Evolutionary conservation across 2,329 filamentous ascomycete species (phyloP).

Genomic region (Helminthosporium solani): DNA sequence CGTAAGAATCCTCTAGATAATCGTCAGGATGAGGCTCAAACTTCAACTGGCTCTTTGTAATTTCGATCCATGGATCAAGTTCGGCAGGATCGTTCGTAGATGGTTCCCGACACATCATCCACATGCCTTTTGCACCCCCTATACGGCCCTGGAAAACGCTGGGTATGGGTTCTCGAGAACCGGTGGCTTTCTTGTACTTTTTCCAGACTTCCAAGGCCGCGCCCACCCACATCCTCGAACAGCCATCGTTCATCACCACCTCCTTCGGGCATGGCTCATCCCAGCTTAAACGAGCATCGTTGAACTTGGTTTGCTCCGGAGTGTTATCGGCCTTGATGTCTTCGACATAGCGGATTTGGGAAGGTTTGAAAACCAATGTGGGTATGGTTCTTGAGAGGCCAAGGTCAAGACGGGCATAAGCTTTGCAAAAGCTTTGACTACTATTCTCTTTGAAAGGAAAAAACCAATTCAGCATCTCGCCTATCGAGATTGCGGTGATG

Average conservation of each 20-base stretch:
- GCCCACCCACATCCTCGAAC: slow-evolving; percentile 63
- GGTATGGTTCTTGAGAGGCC: slow-evolving; percentile 45
- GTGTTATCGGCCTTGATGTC: slow-evolving; percentile 37
- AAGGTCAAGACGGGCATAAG: slow-evolving; percentile 46
- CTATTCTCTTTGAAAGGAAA: slow-evolving; percentile 40
- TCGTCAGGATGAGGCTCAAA: slow-evolving; percentile 56
- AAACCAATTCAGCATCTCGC: slow-evolving; percentile 44
- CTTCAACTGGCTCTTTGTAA: slow-evolving; percentile 66
- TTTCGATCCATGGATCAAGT: slow-evolving; percentile 61
- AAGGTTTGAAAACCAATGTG: slow-evolving; percentile 38
- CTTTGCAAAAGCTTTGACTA: slow-evolving; percentile 44
- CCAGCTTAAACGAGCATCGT: slow-evolving; percentile 38
- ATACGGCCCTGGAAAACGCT: slow-evolving; percentile 69
- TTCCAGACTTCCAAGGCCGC: slow-evolving; percentile 57
- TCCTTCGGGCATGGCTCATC: slow-evolving; percentile 3
- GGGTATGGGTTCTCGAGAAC: slow-evolving; percentile 65
- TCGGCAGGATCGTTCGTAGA: slow-evolving; percentile 47
- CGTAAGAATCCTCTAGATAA: slow-evolving; percentile 43
- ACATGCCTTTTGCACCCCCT: slow-evolving; percentile 73
- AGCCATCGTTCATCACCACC: slow-evolving; percentile 55
- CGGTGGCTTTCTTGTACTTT: slow-evolving; percentile 53
- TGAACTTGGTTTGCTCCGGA: slow-evolving; percentile 37
- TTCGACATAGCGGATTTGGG: slow-evolving; percentile 35
- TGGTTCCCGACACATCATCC: slow-evolving; percentile 60
- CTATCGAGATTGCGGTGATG: slow-evolving; percentile 21